Evolutionary conservation across 2,329 filamentous ascomycete genomes (phyloP).

Genomic region (Hirsutella rhossiliensis): DNA sequence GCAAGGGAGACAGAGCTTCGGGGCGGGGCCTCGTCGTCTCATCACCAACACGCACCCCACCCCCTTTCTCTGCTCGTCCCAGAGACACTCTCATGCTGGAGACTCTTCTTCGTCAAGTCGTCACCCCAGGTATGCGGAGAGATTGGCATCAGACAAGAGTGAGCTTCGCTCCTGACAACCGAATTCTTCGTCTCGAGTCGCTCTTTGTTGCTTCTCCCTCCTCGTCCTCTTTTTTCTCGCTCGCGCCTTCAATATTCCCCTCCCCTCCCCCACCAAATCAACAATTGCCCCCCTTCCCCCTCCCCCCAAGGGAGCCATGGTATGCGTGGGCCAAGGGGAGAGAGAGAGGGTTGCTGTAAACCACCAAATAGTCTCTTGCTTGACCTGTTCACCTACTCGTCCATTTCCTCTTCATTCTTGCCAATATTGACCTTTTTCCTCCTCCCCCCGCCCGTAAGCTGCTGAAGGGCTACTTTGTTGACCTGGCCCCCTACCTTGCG

Average conservation of each 20-base stretch:
- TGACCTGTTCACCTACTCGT: conserved; percentile 12
- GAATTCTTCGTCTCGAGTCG: not conserved
- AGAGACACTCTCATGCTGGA: too few relatives aligned
- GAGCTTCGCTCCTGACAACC: conserved; percentile 5
- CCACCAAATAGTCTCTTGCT: conserved; percentile 8
- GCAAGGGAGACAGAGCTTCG: conserved; percentile 21
- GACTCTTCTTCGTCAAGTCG: conserved; percentile 6
- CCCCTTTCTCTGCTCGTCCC: not conserved
- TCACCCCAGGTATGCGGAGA: conserved; percentile 25
- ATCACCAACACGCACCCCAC: conserved; percentile 10
- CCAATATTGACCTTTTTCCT: conserved; percentile 85
- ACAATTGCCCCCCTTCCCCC: not conserved
- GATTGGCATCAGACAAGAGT: conserved; percentile 27
- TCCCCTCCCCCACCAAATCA: not conserved
- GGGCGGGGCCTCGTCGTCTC: conserved; percentile 5
- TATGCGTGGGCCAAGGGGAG: not conserved
- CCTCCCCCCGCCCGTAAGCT: conserved; percentile 70
- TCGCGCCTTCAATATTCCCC: not conserved
- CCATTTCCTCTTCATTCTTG: conserved; percentile 51
- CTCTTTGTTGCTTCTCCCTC: not conserved
- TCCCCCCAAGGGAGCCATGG: conserved; percentile 4
- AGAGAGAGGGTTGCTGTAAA: not conserved
- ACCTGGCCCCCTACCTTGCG: conserved; percentile 86
- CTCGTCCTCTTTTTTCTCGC: not conserved
- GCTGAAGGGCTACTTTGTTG: conserved; percentile 82